phyloP scores from a whole-genome alignment of 2,329 filamentous ascomycete species.

The Ophiosphaerella narmari region DNA sequence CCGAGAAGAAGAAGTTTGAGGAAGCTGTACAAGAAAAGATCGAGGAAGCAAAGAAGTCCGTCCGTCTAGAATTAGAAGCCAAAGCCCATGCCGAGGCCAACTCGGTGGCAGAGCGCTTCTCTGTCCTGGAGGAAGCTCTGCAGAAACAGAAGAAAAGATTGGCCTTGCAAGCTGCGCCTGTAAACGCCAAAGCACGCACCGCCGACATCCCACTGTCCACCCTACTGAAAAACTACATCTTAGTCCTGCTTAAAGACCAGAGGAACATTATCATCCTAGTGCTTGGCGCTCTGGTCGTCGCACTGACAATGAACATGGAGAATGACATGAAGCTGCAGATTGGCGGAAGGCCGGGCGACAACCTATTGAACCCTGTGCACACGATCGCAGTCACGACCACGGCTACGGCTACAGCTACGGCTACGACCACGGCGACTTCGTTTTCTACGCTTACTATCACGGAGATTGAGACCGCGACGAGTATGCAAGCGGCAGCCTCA shows the following conservation, averaged over 20 bases:
- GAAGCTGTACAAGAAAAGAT: slow-evolving; percentile 33
- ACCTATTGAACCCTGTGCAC: slow-evolving; percentile 1
- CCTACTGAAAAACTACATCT: slow-evolving; percentile 59
- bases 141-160: slow-evolving; percentile 21
- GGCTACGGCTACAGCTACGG: slow-evolving; percentile 19
- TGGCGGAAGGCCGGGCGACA: background rate
- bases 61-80: slow-evolving; percentile 38
- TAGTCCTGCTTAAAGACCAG: slow-evolving; percentile 57
- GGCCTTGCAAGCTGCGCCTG: slow-evolving; percentile 6
- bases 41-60: slow-evolving; percentile 39
- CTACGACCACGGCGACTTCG: slow-evolving; percentile 31
- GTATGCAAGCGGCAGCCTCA: background rate
- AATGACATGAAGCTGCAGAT: slow-evolving; percentile 8
- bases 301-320: slow-evolving; percentile 42
- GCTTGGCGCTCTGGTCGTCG: slow-evolving; percentile 51
- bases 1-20: slow-evolving; percentile 33
- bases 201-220: slow-evolving; percentile 57
- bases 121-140: slow-evolving; percentile 33
- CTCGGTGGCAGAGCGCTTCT: slow-evolving; percentile 35
- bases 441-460: slow-evolving; percentile 36
- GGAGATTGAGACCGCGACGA: slow-evolving; percentile 11
- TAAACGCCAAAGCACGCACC: slow-evolving; percentile 9
- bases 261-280: slow-evolving; percentile 58
- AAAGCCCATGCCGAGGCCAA: slow-evolving; percentile 35
- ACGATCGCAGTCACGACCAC: slow-evolving; percentile 14